Evolutionary conservation across 495 filamentous ascomycete species (phyloP), one percentile per base, ranked within the genome.

Genomic region (Penicillium cataractarum): DNA sequence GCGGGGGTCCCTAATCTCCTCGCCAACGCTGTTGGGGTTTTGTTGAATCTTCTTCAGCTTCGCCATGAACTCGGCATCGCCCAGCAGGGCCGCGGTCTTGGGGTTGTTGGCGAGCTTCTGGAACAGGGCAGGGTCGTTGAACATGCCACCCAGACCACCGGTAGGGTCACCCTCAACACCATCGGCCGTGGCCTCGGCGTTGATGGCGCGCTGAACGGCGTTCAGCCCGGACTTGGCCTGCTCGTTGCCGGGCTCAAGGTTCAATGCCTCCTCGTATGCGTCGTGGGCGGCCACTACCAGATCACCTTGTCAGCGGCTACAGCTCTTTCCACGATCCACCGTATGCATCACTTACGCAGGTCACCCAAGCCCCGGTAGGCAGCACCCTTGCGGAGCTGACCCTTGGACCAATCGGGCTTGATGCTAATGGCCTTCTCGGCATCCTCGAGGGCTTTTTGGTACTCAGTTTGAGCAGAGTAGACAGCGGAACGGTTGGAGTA

Each of bases 321-420:
- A 13, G 22, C 22, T 58, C 46, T 35, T 1, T 27, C 44, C 24
- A 8, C 51, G n/a, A 40, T 13, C 1, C 6, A 31, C 6, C 1
- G 17, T 46, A 10, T 50, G 10, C 37, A 35, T 42, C 15, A 77
- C 83, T 64, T 82, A 90, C 87, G 68, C 21, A 97, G 85, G 72
- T 97, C 92, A 40, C 92, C 90, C 52, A 87, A 78, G 12, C 95
- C 95, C 76, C 95, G 95, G 29, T 91, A 81, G 55, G 95, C 95
- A 49, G 94, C 89, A 39, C 92, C 95, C 79, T 97, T 97, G 51
- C 95, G 87, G 48, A 88, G 86, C 86, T 92, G 95, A 68, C 95
- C 96, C 78, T 97, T 97, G 35, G 92, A 90, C 96, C 96, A 99
- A 81, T 98, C 94, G 15, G 95, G 90, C 82, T 98, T 98, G 74